A percentile compares a stretch with the other conserved stretches of the same genome.
These are phyloP conservation scores for Lolium perenne DNA, from an alignment of 176 grass and related monocot genomes.

Conservation along the genomic window DNA sequence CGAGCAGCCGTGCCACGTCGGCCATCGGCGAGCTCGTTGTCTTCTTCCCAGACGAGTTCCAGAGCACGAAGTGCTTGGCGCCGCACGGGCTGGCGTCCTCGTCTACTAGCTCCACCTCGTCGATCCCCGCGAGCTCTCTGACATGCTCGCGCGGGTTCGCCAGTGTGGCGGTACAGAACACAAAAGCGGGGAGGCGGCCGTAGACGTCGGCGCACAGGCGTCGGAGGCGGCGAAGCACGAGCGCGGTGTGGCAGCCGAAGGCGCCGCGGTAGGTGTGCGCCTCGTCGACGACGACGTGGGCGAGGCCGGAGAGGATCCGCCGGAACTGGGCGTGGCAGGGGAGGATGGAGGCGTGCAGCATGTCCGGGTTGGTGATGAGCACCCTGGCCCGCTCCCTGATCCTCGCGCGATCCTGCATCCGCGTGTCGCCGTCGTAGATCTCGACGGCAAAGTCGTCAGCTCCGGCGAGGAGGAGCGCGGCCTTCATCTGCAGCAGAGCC, in stretches of 20 bases:
- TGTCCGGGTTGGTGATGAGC: constrained; percentile 69
- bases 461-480: constrained; percentile 2
- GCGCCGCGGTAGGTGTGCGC: constrained; percentile 79
- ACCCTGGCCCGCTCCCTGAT: constrained; percentile 58
- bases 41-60: constrained; percentile 58
- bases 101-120: constrained; percentile 49
- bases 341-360: constrained; percentile 77
- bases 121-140: constrained; percentile 63
- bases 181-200: constrained; percentile 51
- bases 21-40: constrained; percentile 46
- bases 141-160: constrained; percentile 73
- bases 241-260: constrained; percentile 79
- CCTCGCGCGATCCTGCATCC: constrained; percentile 46
- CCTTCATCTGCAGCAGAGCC: constrained; percentile 15
- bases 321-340: constrained; percentile 63
- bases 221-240: constrained; percentile 54
- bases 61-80: constrained; percentile 65
- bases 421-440: constrained; percentile 85
- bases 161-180: constrained; percentile 74
- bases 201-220: constrained; percentile 63
- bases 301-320: constrained; percentile 64
- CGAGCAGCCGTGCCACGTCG: constrained; percentile 60
- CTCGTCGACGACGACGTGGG: constrained; percentile 74
- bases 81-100: constrained; percentile 70
- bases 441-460: neutral